A percentile compares a stretch with the other conserved stretches of the same genome.
These are phyloP conservation scores for Rosellinia necatrix DNA, from an alignment of 2,329 filamentous ascomycete species.

Conservation along the genomic window DNA sequence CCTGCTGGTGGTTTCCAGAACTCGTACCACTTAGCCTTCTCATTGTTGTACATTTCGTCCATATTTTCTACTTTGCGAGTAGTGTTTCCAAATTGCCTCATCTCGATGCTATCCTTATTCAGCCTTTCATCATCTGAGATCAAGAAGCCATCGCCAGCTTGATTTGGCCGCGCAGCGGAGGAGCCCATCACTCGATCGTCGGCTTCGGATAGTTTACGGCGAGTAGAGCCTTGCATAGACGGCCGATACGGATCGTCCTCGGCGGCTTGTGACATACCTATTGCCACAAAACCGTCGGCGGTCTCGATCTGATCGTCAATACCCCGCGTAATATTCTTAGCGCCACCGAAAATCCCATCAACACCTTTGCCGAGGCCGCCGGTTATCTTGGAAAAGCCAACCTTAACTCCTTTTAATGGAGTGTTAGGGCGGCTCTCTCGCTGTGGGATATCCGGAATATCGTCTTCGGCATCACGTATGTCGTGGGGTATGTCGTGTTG, in stretches of 20 bases:
- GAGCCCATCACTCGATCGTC: conserved; percentile 40
- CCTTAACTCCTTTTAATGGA: conserved; percentile 38
- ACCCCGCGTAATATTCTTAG: conserved; percentile 53
- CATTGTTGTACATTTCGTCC: conserved; percentile 54
- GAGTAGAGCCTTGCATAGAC: conserved; percentile 32
- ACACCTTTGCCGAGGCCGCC: conserved; percentile 55
- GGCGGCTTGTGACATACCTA: conserved; percentile 34
- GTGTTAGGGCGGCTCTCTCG: conserved; percentile 16
- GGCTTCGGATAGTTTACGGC: conserved; percentile 24
- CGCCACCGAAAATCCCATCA: conserved; percentile 50
- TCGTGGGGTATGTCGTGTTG: conserved; percentile 59
- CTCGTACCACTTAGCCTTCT: conserved; percentile 60
- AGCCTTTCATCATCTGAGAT: conserved; percentile 45
- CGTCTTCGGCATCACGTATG: conserved; percentile 48
- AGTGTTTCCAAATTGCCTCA: conserved; percentile 51
- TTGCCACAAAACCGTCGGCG: conserved; percentile 58
- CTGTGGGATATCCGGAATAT: conserved; percentile 38
- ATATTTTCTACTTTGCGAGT: conserved; percentile 55
- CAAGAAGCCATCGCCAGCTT: conserved; percentile 45
- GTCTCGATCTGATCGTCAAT: conserved; percentile 58
- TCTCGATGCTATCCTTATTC: conserved; percentile 41
- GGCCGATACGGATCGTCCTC: conserved; percentile 42
- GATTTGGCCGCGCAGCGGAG: conserved; percentile 30
- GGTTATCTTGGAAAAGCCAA: conserved; percentile 52
- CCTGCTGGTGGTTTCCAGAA: conserved; percentile 69